Conservation (phyloP, 2,329 filamentous ascomycete species). For the Paraconiothyrium sp. region DNA sequence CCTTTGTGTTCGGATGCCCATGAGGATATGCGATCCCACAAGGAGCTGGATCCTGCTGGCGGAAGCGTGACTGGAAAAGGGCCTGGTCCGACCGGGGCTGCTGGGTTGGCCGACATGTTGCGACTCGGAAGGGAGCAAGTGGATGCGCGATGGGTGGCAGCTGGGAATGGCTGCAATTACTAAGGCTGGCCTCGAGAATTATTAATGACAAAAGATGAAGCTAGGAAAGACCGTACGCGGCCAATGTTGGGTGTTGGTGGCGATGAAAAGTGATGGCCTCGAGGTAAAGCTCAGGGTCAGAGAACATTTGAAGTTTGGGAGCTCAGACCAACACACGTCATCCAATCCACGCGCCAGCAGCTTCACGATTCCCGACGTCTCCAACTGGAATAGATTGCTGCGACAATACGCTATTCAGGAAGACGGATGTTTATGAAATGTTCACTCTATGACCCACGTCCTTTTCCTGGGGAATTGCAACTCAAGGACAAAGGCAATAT, state of each 20-base stretch:
- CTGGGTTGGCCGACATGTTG: slow-evolving; percentile 41
- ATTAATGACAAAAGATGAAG: slow-evolving; percentile 17
- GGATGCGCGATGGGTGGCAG: not conserved
- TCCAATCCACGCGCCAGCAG: slow-evolving; percentile 12
- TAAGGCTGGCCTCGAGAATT: slow-evolving; percentile 4
- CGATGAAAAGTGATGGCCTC: slow-evolving; percentile 25
- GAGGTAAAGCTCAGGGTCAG: slow-evolving; percentile 21
- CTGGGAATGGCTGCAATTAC: not conserved
- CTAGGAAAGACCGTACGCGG: slow-evolving; percentile 17
- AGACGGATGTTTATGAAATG: too few species aligned
- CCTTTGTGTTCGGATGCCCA: slow-evolving; percentile 98
- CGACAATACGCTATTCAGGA: too few species aligned
- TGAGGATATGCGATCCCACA: slow-evolving; percentile 88
- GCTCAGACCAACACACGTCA: slow-evolving; percentile 23
- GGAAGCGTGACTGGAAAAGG: slow-evolving; percentile 50
- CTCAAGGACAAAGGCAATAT: not conserved
- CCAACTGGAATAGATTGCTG: not conserved
- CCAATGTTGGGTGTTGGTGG: slow-evolving; percentile 26
- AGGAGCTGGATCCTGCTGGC: slow-evolving; percentile 66
- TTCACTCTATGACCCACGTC: too few species aligned
- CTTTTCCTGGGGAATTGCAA: not conserved
- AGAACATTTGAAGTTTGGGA: slow-evolving; percentile 23
- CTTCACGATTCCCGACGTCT: not conserved
- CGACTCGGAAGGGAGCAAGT: not conserved
- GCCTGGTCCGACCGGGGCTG: slow-evolving; percentile 39